A percentile compares a stretch with the other conserved stretches of the same genome.
These are phyloP conservation scores for Phytophthora capsici DNA, from an alignment of 352 stramenopile species.

Conservation along the genomic window DNA sequence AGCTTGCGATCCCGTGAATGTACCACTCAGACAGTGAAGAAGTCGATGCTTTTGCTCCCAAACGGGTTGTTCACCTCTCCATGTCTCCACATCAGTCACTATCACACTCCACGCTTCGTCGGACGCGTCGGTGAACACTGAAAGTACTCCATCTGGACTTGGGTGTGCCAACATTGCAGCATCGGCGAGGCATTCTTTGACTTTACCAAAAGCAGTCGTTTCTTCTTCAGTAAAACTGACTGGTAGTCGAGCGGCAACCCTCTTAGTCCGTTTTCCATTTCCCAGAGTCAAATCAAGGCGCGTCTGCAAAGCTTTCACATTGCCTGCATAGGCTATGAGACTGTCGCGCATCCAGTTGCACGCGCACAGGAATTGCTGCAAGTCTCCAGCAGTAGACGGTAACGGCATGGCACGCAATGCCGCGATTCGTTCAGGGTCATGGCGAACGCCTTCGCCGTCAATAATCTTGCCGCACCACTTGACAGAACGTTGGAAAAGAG, in stretches of 20 bases:
- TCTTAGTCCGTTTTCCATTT: too few relatives aligned
- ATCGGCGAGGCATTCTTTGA: not conserved
- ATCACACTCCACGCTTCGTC: not conserved
- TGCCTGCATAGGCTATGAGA: too few relatives aligned
- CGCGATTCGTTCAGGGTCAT: not conserved
- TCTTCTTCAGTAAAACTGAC: not conserved
- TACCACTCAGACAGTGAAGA: not conserved
- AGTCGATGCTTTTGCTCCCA: not conserved
- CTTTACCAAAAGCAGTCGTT: not conserved
- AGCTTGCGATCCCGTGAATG: not conserved
- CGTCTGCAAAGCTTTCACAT: too few relatives aligned
- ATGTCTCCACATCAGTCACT: not conserved
- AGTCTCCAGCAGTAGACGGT: too few relatives aligned
- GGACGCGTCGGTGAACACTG: not conserved
- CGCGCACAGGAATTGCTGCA: too few relatives aligned
- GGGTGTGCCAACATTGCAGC: not conserved
- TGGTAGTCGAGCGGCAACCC: not conserved
- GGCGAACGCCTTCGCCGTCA: slow-evolving; percentile 12
- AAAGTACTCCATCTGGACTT: not conserved
- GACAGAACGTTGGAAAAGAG: not conserved
- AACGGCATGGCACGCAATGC: too few relatives aligned
- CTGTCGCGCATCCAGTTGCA: too few relatives aligned
- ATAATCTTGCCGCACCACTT: not conserved
- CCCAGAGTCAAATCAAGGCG: too few relatives aligned
- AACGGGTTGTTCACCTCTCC: not conserved